phyloP scores from a whole-genome alignment of 2,329 filamentous ascomycete species.

The Polytolypa hystricis region DNA sequence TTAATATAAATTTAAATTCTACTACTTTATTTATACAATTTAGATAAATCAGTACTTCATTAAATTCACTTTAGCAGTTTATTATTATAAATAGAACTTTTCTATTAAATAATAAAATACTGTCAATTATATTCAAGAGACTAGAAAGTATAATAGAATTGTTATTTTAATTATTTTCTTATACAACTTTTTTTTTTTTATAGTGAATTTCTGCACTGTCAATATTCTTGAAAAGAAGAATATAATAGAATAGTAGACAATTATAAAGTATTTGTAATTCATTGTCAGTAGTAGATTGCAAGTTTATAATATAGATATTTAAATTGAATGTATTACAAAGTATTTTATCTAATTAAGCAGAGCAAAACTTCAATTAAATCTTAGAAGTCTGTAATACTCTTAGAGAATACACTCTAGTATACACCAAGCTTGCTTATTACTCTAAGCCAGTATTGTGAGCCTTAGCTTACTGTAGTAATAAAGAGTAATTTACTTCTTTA shows the following conservation, averaged over 20 bases:
- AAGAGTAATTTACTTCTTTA: too few species aligned
- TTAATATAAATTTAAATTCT: constrained; percentile 7
- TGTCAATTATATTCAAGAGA: constrained; percentile 59
- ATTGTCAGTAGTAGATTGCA: constrained; percentile 59
- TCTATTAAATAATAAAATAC: constrained; percentile 58
- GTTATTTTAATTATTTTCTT: constrained; percentile 10
- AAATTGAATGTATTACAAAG: constrained; percentile 60
- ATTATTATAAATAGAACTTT: constrained; percentile 64
- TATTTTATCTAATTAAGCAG: too few species aligned
- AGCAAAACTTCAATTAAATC: too few species aligned
- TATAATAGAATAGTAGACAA: constrained; percentile 55
- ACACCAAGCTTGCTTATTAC: too few species aligned
- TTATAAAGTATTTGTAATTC: constrained; percentile 53
- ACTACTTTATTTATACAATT: constrained; percentile 57
- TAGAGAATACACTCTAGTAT: too few species aligned
- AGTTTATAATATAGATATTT: constrained; percentile 59
- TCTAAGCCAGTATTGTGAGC: too few species aligned
- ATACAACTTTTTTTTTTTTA: constrained; percentile 14
- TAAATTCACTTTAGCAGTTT: constrained; percentile 54
- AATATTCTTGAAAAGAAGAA: constrained; percentile 65
- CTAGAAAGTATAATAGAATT: constrained; percentile 52
- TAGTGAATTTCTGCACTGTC: constrained; percentile 54
- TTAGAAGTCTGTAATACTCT: too few species aligned
- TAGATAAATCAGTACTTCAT: constrained; percentile 53
- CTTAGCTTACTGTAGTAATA: too few species aligned